Evolutionary conservation across 441 rosid genomes (phyloP).

Genomic region (Manihot esculenta): DNA sequence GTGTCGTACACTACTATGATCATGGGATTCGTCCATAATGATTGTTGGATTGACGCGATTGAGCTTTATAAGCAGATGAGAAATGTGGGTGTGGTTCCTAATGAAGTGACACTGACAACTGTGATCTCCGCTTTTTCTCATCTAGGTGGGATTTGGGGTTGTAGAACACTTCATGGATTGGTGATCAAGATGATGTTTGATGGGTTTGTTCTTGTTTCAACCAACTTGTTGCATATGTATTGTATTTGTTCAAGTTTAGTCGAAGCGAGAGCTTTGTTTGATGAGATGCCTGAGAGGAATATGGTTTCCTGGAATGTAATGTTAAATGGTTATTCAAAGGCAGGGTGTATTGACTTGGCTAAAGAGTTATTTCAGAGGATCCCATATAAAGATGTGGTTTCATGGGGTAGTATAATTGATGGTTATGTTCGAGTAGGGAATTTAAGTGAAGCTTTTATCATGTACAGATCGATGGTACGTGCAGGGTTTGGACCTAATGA

Average conservation of each 20-base stretch:
- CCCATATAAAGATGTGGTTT: constrained; percentile 62
- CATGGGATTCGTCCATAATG: constrained; percentile 59
- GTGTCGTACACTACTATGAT: constrained; percentile 72
- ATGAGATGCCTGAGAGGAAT: constrained; percentile 64
- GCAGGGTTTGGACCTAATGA: constrained; percentile 52
- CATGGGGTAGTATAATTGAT: constrained; percentile 75
- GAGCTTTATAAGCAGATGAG: constrained; percentile 62
- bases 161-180: constrained; percentile 61
- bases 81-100: constrained; percentile 41
- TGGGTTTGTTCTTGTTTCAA: constrained; percentile 49
- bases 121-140: constrained; percentile 55
- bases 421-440: constrained; percentile 50
- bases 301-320: constrained; percentile 80
- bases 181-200: constrained; percentile 49
- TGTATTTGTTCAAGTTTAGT: constrained; percentile 50
- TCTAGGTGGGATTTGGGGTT: constrained; percentile 53
- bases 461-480: constrained; percentile 50
- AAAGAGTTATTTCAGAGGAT: constrained; percentile 55
- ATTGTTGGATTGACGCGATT: constrained; percentile 47
- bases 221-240: constrained; percentile 68
- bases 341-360: constrained; percentile 54
- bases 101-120: constrained; percentile 61
- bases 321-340: constrained; percentile 80
- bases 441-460: constrained; percentile 55
- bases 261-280: constrained; percentile 58